phyloP scores from a whole-genome alignment of 108 stramenopile species.

The Seminavis robusta region DNA sequence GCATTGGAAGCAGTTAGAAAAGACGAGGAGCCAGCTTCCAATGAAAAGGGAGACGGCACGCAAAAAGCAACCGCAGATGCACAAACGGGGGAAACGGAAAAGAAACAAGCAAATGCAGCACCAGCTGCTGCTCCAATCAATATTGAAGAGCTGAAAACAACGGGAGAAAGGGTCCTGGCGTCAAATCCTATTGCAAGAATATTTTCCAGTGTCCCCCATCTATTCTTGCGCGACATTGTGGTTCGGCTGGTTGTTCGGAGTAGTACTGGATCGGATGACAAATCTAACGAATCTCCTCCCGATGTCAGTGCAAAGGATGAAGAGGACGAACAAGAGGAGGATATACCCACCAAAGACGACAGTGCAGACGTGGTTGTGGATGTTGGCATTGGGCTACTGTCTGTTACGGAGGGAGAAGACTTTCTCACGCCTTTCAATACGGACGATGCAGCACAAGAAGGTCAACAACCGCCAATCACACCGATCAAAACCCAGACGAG shows the following conservation, averaged over 20 bases:
- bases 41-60: constrained; percentile 19
- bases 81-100: constrained; percentile 9
- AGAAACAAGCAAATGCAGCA: constrained; percentile 16
- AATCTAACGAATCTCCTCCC: neutral
- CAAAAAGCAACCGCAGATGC: constrained; percentile 5
- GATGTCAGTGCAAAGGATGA: neutral
- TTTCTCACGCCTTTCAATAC: constrained; percentile 49
- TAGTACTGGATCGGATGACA: neutral
- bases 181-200: constrained; percentile 53
- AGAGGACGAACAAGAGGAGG: constrained; percentile 11
- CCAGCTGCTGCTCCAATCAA: constrained; percentile 2
- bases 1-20: constrained; percentile 55
- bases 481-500: constrained; percentile 6
- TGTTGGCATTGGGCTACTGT: constrained; percentile 69
- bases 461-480: neutral
- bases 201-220: constrained; percentile 64
- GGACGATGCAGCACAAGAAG: constrained; percentile 16
- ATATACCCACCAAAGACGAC: constrained; percentile 19
- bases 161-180: constrained; percentile 64
- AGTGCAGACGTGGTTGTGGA: constrained; percentile 53
- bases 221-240: constrained; percentile 69
- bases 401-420: constrained; percentile 68
- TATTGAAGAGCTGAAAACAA: constrained; percentile 24
- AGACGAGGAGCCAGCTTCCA: constrained; percentile 2
- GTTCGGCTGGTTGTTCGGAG: constrained; percentile 58